Conservation (phyloP, 176 grass and related monocot genomes). For the Phragmites australis region DNA sequence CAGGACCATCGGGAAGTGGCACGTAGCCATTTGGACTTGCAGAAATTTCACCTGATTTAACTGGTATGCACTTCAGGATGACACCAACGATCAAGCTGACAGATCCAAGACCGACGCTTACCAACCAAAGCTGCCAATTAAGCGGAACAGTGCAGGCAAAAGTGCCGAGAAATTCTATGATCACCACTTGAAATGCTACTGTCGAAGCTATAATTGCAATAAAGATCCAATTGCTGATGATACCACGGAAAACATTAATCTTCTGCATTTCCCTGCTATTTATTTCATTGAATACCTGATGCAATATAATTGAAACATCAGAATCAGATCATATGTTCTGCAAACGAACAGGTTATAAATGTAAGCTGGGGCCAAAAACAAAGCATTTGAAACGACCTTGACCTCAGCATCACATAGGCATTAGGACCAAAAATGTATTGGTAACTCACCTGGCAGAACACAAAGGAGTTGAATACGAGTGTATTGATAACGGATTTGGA, state of each 20-base stretch:
- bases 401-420: not conserved
- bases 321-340: not conserved
- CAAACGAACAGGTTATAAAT: not conserved
- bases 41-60: conserved; percentile 41
- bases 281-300: conserved; percentile 96
- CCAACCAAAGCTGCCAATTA: conserved; percentile 67
- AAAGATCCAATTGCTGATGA: conserved; percentile 79
- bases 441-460: conserved; percentile 85
- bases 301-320: not conserved
- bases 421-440: not conserved
- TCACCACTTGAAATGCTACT: conserved; percentile 78
- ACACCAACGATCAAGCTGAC: conserved; percentile 68
- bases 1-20: conserved; percentile 61
- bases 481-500: conserved; percentile 72
- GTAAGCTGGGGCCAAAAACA: not conserved
- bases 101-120: conserved; percentile 70
- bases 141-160: conserved; percentile 89
- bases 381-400: not conserved
- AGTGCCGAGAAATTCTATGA: conserved; percentile 82
- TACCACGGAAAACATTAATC: conserved; percentile 79
- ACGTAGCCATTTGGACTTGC: conserved; percentile 53
- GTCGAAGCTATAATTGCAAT: conserved; percentile 56
- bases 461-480: conserved; percentile 94
- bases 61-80: conserved; percentile 86
- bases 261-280: conserved; percentile 96